phyloP scores from a whole-genome alignment of 73 alveolate genomes.

The Symbiodinium natans region DNA sequence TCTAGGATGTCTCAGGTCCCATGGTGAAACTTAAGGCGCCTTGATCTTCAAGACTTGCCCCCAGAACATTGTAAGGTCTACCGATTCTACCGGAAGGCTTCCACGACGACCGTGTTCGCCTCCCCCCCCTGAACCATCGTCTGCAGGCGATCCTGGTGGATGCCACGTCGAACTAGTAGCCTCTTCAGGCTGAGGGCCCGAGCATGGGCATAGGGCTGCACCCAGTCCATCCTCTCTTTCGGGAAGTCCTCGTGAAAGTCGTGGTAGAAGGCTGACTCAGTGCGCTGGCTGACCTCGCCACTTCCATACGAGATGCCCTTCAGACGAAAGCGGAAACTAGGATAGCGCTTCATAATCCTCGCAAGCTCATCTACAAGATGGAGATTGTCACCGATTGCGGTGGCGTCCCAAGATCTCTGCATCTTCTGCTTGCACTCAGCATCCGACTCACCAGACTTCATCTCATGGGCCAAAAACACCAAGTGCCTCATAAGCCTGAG shows the following conservation, averaged over 20 bases:
- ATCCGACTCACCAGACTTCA: background rate
- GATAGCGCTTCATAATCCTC: background rate
- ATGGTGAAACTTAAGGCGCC: background rate
- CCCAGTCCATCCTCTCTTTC: background rate
- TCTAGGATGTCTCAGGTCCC: background rate
- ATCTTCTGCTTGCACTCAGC: background rate
- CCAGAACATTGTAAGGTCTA: too few relatives aligned
- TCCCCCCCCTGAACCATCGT: background rate
- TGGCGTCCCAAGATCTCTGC: background rate
- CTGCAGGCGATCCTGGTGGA: background rate
- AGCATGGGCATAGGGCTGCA: background rate
- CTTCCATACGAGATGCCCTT: background rate
- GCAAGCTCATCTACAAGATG: background rate
- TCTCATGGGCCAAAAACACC: background rate
- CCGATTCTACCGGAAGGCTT: background rate
- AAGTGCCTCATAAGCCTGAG: background rate
- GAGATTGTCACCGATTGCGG: background rate
- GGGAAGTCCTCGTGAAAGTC: background rate
- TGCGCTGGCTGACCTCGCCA: slow-evolving; percentile 4
- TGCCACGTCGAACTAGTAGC: background rate
- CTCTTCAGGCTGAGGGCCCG: background rate
- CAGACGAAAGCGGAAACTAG: background rate
- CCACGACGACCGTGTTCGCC: background rate
- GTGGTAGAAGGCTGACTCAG: background rate
- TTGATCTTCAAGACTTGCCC: too few relatives aligned